Percentiles rank a stretch among this genome's conserved stretches.
phyloP scores from a whole-genome alignment of 1,284 basidiomycete genomes.

The Tylopilus sp. region DNA sequence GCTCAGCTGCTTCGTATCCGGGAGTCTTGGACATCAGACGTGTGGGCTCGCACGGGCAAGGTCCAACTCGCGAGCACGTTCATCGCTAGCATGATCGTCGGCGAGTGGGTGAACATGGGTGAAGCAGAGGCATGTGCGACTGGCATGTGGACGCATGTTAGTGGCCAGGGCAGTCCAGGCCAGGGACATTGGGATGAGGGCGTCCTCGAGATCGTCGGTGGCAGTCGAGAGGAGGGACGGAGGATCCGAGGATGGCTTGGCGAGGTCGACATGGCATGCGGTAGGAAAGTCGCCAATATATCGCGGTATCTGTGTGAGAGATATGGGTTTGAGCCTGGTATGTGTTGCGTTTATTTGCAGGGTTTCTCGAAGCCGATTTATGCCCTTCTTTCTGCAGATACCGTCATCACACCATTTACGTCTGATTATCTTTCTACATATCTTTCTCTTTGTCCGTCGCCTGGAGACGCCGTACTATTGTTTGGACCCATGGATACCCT shows the following conservation, averaged over 20 bases:
- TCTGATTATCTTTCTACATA: constrained; percentile 71
- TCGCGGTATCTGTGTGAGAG: constrained; percentile 73
- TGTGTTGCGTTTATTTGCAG: not conserved
- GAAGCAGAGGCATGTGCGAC: constrained; percentile 76
- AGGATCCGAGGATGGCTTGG: constrained; percentile 71
- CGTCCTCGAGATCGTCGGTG: constrained; percentile 71
- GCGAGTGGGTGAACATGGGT: constrained; percentile 65
- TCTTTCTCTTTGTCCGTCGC: constrained; percentile 67
- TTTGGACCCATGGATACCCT: constrained; percentile 78
- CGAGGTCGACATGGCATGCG: constrained; percentile 63
- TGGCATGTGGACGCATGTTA: constrained; percentile 64
- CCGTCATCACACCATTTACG: constrained; percentile 70
- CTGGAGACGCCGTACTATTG: constrained; percentile 65
- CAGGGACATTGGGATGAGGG: constrained; percentile 73
- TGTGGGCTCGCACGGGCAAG: constrained; percentile 67
- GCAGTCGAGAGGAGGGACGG: constrained; percentile 65
- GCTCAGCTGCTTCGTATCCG: constrained; percentile 69
- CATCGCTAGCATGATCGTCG: constrained; percentile 64
- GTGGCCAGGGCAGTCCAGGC: constrained; percentile 25
- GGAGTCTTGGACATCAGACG: constrained; percentile 66
- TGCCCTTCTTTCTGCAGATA: constrained; percentile 42
- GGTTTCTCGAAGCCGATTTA: not conserved
- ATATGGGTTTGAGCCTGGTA: constrained; percentile 75
- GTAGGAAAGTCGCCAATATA: constrained; percentile 60
- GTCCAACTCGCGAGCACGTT: constrained; percentile 72